Base-by-base conservation (phyloP, 225 moss, liverwort and hornwort genomes). In the Asterella californica region DNA sequence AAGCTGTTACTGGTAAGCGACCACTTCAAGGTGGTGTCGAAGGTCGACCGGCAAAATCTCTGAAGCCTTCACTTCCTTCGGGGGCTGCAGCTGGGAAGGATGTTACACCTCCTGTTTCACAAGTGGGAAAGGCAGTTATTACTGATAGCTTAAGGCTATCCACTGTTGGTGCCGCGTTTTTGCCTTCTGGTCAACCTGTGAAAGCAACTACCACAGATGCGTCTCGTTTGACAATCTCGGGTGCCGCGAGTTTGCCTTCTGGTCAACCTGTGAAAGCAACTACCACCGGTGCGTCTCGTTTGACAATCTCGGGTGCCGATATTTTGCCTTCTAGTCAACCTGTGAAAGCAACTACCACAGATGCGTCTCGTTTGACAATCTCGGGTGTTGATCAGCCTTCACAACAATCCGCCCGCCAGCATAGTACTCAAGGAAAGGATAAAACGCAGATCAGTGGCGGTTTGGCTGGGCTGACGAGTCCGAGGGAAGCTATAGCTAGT, bases 71-170 rank as follows among this genome's bases (percentile, higher is more conserved):
- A 18, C 15, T 61, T 45, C 12, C 55, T 22, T 50, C 71, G 36
- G 78, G 24, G 32, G 76, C 48, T 49, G 33, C 63, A 37, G 15
- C 70, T 0, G 48, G 34, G 0, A 82, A 68, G 73, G 85, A 85
- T 8, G 25, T 59, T 15, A 63, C 63, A 19, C 14, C 75, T 54
- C 45, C 83, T 25, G 18, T 63, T 65, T 15, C 47, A 59, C 78
- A 78, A 54, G 78, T 74, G 32, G 67, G 77, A 60, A 83, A 80
- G 54, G 49, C 77, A 65, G 79, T 82, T 29, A 65, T 70, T 10
- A 82, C 82, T 52, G 87, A 82, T 63, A 82, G 75, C 49, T 72
- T 82, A 67, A 19, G 79, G 53, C 42, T 76, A 1, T 34, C 75
- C 47, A 72, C 83, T 14, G 75, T 61, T 36, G 78, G 67, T 78